phyloP scores from a whole-genome alignment of 495 filamentous ascomycete genomes.

The Lasiosphaeria miniovina region DNA sequence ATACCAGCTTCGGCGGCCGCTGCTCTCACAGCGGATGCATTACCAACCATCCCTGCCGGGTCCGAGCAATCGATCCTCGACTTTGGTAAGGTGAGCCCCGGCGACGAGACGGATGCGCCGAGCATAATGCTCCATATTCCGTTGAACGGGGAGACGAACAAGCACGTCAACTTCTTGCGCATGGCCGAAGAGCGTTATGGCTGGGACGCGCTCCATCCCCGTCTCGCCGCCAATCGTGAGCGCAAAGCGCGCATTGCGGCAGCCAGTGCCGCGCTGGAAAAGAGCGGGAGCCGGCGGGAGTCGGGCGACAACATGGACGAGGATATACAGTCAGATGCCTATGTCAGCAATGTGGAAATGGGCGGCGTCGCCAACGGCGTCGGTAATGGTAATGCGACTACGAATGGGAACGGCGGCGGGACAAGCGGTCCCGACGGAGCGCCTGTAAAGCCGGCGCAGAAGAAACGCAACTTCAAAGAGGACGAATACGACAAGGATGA shows the following conservation, averaged over 20 bases:
- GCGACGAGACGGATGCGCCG: constrained; percentile 56
- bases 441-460: constrained; percentile 59
- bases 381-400: neutral
- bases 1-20: constrained; percentile 20
- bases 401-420: constrained; percentile 50
- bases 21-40: constrained; percentile 26
- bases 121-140: constrained; percentile 84
- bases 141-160: constrained; percentile 73
- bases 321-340: constrained; percentile 58
- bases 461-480: constrained; percentile 80
- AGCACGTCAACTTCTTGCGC: constrained; percentile 92
- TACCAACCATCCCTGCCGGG: constrained; percentile 36
- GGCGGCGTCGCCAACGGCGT: constrained; percentile 32
- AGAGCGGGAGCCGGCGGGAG: constrained; percentile 67
- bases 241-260: constrained; percentile 79
- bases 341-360: constrained; percentile 71
- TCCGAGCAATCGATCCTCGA: constrained; percentile 49
- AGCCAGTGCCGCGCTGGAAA: constrained; percentile 76
- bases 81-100: constrained; percentile 46
- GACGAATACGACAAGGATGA: constrained; percentile 97
- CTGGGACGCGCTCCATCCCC: constrained; percentile 88
- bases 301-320: constrained; percentile 73
- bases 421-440: constrained; percentile 55
- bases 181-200: constrained; percentile 91
- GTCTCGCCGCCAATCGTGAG: constrained; percentile 77